A percentile compares a stretch with the other conserved stretches of the same genome.
Conservation (phyloP, 306 rosid genomes). For the Canavalia ensiformis region DNA sequence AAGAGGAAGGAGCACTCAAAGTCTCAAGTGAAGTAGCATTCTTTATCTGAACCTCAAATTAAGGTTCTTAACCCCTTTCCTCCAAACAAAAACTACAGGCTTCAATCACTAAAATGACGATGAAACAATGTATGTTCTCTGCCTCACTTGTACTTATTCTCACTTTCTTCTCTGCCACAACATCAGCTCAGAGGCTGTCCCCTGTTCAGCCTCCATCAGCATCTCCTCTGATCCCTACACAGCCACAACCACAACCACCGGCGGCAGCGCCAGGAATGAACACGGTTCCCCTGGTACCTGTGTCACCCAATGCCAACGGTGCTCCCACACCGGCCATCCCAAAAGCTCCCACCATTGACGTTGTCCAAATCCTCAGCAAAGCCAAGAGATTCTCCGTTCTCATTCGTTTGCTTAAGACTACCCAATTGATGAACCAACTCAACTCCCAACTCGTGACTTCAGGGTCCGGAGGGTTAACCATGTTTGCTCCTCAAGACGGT, state of each 20-base stretch:
- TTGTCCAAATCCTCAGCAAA: constrained; percentile 55
- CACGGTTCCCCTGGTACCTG: constrained; percentile 20
- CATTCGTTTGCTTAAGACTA: constrained; percentile 57
- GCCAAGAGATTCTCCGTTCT: constrained; percentile 55
- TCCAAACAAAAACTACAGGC: background rate
- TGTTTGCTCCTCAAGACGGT: constrained; percentile 60
- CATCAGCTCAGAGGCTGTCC: constrained; percentile 46
- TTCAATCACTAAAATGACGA: constrained; percentile 9
- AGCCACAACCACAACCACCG: background rate
- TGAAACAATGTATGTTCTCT: constrained; percentile 41
- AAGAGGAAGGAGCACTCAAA: background rate
- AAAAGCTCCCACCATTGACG: constrained; percentile 47
- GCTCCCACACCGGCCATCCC: constrained; percentile 56
- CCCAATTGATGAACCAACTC: constrained; percentile 56
- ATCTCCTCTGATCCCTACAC: constrained; percentile 25
- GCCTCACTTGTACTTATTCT: constrained; percentile 43
- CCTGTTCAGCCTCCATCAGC: constrained; percentile 49
- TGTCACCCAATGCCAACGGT: constrained; percentile 37
- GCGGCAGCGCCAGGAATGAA: constrained; percentile 5
- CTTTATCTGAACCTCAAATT: background rate
- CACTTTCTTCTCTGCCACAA: constrained; percentile 32
- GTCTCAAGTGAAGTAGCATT: background rate
- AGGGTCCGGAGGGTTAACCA: constrained; percentile 49
- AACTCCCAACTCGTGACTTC: constrained; percentile 57
- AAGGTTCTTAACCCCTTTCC: background rate